Percentiles rank a stretch among this genome's conserved stretches.
phyloP scores from a whole-genome alignment of 2,329 filamentous ascomycete genomes.

The Didymosphaeria variabile region DNA sequence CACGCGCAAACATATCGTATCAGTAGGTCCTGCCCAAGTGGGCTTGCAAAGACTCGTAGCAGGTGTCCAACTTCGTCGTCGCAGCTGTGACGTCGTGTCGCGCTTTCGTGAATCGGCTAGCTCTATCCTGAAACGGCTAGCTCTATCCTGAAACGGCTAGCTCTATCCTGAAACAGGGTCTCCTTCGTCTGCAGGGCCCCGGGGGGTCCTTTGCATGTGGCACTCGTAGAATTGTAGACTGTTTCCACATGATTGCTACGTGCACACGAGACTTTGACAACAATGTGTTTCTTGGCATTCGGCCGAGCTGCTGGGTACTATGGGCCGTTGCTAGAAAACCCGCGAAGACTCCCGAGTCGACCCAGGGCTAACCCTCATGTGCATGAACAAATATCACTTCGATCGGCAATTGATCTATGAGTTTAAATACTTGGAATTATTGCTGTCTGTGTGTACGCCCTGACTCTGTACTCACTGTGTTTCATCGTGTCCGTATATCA shows the following conservation, averaged over 20 bases:
- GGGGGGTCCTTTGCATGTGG: background rate
- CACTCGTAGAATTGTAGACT: background rate
- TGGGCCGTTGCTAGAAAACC: background rate
- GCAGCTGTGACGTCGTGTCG: slow-evolving; percentile 6
- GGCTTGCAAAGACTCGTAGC: background rate
- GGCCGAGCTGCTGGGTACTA: background rate
- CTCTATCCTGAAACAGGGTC: background rate
- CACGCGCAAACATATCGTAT: background rate
- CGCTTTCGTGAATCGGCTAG: slow-evolving; percentile 3
- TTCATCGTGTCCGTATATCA: too few species aligned
- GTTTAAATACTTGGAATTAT: too few species aligned
- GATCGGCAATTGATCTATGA: too few species aligned
- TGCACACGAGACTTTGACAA: background rate
- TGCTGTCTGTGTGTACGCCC: too few species aligned
- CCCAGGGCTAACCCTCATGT: too few species aligned
- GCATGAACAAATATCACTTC: too few species aligned
- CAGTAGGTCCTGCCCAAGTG: background rate
- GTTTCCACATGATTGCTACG: background rate
- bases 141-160: background rate
- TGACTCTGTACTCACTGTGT: too few species aligned
- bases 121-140: background rate
- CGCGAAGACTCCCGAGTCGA: too few species aligned
- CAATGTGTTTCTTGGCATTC: background rate
- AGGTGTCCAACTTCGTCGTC: background rate
- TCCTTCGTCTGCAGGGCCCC: background rate